Base-by-base conservation (phyloP, 768 basidiomycete species). In the Russula compacta region DNA sequence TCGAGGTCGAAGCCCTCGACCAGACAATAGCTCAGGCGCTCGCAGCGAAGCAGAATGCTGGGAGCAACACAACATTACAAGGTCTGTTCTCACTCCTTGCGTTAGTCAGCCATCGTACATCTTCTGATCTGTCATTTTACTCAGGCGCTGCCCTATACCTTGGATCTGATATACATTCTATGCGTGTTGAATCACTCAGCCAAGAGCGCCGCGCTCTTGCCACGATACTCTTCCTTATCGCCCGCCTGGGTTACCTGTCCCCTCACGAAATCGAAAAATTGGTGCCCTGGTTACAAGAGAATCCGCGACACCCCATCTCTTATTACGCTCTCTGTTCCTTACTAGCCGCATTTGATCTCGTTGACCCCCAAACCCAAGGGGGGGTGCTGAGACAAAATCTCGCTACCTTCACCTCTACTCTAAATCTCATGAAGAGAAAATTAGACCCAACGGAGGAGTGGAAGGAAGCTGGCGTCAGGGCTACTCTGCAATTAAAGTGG, bases 401-500 rank as follows among this genome's bases (percentile, higher is more conserved):
- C 17, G 78, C 79, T 11, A 77, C 72, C 0, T 81, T 83, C 66
- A 69, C 68, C 24, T 67, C 72, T 5, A 74, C 81, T 33, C 76
- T 87, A 49, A 64, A 77, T 0, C 83, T 77, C 60, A 84, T 90
- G 85, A 81, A 76, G 19, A 81, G 74, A 57, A 82, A 81, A 61
- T 73, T 89, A 7, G 70, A 67, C 59, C 74, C 78, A 14, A 68
- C 79, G 9, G 73, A 80, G 2, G 73, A 78, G 15, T 93, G 91
- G 90, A 85, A 79, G 56, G 84, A 87, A 19, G 73, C 78, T 1
- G 83, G 84, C 1, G 73, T 95, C 15, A 89, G 86, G 68, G 85
- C 90, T 0, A 78, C 81, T 2, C 68, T 94, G 6, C 73, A 87
- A n/a, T 78, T 97, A 42, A 90, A 91, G 69, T 95, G 92, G 91